These are phyloP conservation scores for Candida michaelii DNA, from an alignment of 805 yeast genomes.

Conservation along the genomic window DNA sequence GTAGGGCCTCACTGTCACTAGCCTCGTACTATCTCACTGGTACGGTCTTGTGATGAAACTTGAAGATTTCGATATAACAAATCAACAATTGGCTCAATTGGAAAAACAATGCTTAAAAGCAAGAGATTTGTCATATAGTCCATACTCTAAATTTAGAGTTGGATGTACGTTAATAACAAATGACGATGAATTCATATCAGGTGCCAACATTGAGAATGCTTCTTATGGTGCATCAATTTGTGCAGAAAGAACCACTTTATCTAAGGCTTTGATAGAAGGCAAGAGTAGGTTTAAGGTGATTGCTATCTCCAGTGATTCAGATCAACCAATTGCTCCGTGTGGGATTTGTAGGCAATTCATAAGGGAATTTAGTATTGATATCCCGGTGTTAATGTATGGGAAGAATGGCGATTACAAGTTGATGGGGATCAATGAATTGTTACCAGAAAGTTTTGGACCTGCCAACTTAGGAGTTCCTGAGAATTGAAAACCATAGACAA, in stretches of 20 bases:
- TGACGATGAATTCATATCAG: conserved; percentile 51
- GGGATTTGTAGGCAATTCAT: conserved; percentile 92
- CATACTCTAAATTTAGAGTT: conserved; percentile 77
- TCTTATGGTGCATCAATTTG: conserved; percentile 64
- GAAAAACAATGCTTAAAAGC: conserved; percentile 32
- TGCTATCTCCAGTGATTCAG: conserved; percentile 13
- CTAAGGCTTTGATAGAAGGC: conserved; percentile 23
- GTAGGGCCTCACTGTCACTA: too few species aligned
- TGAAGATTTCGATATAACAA: conserved; percentile 11
- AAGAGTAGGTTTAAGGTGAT: conserved; percentile 11
- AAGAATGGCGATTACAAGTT: conserved; percentile 45
- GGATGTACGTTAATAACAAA: conserved; percentile 72
- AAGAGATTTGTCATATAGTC: conserved; percentile 56
- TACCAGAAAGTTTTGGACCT: conserved; percentile 89
- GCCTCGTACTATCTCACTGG: too few species aligned
- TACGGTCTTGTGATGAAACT: conserved; percentile 5
- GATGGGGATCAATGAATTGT: conserved; percentile 53
- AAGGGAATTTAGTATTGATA: conserved; percentile 67
- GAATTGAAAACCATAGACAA: too few species aligned
- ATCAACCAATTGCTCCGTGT: conserved; percentile 74
- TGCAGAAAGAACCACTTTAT: conserved; percentile 40
- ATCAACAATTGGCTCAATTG: conserved; percentile 20
- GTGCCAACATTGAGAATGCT: conserved; percentile 94
- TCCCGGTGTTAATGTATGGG: conserved; percentile 71
- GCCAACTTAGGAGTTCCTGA: conserved; percentile 42